Percentiles rank a stretch among this genome's conserved stretches.
Evolutionary conservation across 495 filamentous ascomycete genomes (phyloP).

Genomic region (Aspergillus baeticus): DNA sequence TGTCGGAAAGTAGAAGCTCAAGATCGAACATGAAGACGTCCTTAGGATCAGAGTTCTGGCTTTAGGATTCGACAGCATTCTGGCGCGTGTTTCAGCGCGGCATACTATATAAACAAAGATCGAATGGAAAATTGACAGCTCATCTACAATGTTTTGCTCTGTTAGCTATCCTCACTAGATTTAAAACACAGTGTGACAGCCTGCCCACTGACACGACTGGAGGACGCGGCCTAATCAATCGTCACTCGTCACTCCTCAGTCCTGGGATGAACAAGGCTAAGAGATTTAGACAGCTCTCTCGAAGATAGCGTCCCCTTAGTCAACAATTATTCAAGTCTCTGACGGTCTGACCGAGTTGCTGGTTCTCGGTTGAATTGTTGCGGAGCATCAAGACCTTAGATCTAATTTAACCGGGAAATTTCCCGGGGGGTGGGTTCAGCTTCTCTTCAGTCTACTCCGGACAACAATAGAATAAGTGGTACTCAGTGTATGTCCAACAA

Average conservation of each 20-base stretch:
- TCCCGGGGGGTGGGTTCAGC: conserved; percentile 16
- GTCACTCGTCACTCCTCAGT: too few relatives aligned
- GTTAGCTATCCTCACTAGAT: background rate
- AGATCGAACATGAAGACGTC: too few relatives aligned
- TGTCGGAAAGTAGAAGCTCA: too few relatives aligned
- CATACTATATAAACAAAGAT: background rate
- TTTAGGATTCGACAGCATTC: background rate
- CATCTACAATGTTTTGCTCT: background rate
- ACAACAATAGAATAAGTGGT: too few relatives aligned
- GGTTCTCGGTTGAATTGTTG: conserved; percentile 6
- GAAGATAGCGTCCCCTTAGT: too few relatives aligned
- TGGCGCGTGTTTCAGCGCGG: background rate
- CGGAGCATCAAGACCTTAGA: conserved; percentile 3
- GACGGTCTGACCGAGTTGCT: background rate
- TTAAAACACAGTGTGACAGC: too few relatives aligned
- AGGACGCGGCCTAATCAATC: too few relatives aligned
- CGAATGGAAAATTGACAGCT: background rate
- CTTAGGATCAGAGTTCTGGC: too few relatives aligned
- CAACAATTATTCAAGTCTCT: background rate
- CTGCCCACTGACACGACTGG: too few relatives aligned
- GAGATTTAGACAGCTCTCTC: too few relatives aligned
- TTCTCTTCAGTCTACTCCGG: background rate
- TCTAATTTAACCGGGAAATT: conserved; percentile 26
- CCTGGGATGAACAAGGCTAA: too few relatives aligned
- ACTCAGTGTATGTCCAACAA: too few relatives aligned